Percentiles rank a stretch among this genome's conserved stretches.
These are phyloP conservation scores for Aspergillus eucalypticola DNA, from an alignment of 2,329 filamentous ascomycete species.

Conservation along the genomic window DNA sequence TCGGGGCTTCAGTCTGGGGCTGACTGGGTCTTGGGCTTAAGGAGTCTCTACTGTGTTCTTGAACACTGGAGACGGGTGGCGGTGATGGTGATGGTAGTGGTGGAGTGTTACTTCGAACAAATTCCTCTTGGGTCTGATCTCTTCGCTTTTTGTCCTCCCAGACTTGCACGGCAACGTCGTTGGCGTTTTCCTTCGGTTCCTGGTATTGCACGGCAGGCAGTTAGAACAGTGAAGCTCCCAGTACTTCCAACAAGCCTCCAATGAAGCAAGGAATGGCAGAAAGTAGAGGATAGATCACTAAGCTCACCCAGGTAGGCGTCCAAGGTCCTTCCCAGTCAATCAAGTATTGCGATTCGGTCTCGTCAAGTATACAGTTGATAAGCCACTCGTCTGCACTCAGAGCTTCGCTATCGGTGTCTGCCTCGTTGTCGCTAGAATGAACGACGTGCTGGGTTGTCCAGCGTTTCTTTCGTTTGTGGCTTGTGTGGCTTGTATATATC, in stretches of 20 bases:
- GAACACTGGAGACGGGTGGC: background rate
- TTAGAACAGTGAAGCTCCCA: slow-evolving; percentile 12
- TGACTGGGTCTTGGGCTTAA: background rate
- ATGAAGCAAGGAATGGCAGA: background rate
- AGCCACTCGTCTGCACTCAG: slow-evolving; percentile 35
- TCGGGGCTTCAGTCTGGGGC: background rate
- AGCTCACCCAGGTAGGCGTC: slow-evolving; percentile 42
- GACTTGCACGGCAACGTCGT: slow-evolving; percentile 28
- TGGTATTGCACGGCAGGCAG: slow-evolving; percentile 11
- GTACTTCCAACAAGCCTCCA: background rate
- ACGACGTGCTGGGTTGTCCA: slow-evolving; percentile 12
- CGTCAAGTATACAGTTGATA: slow-evolving; percentile 40
- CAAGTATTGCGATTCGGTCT: slow-evolving; percentile 37
- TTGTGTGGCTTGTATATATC: slow-evolving; percentile 16
- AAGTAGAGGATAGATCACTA: background rate
- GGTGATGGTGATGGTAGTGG: slow-evolving; percentile 1
- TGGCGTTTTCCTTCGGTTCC: slow-evolving; percentile 40
- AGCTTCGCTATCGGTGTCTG: slow-evolving; percentile 13
- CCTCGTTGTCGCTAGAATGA: slow-evolving; percentile 15
- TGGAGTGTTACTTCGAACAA: slow-evolving; percentile 10
- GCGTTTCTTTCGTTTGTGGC: slow-evolving; percentile 11
- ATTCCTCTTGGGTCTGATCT: slow-evolving; percentile 8
- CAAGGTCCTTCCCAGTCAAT: slow-evolving; percentile 43
- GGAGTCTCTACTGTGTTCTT: slow-evolving; percentile 5
- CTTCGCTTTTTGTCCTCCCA: slow-evolving; percentile 32